A percentile compares a stretch with the other conserved stretches of the same genome.
These are phyloP conservation scores for Nothophaeocryptopus gaeumannii DNA, from an alignment of 2,329 filamentous ascomycete genomes.

Conservation along the genomic window DNA sequence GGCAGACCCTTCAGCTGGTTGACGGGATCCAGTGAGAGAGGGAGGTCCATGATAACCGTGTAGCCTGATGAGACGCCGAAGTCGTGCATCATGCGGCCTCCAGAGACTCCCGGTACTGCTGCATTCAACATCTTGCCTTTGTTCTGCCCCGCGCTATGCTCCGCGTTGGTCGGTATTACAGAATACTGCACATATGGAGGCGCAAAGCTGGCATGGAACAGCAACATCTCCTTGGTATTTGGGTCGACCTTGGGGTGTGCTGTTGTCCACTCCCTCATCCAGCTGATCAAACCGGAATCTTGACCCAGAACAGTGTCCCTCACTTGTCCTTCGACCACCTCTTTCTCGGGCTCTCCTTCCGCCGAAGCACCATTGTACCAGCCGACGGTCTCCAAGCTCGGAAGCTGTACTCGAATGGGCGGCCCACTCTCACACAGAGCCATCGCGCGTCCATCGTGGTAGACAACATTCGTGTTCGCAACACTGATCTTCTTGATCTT, in stretches of 20 bases:
- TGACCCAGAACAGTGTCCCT: constrained; percentile 26
- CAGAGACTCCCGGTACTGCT: constrained; percentile 59
- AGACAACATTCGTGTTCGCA: constrained; percentile 65
- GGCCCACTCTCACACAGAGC: constrained; percentile 71
- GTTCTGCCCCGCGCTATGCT: not conserved
- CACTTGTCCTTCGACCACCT: constrained; percentile 3
- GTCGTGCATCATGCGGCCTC: constrained; percentile 73
- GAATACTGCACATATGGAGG: constrained; percentile 68
- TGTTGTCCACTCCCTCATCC: constrained; percentile 70
- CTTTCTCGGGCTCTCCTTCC: constrained; percentile 50
- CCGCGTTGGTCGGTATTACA: constrained; percentile 42
- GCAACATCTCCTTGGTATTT: constrained; percentile 61
- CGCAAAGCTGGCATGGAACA: constrained; percentile 65
- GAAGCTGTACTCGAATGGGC: constrained; percentile 63
- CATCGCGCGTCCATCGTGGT: constrained; percentile 65
- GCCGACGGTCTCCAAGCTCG: constrained; percentile 64
- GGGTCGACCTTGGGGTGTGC: constrained; percentile 67
- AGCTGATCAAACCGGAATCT: constrained; percentile 52
- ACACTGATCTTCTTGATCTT: constrained; percentile 67
- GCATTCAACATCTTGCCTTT: constrained; percentile 46
- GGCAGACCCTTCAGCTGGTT: constrained; percentile 58
- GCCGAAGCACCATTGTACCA: constrained; percentile 64
- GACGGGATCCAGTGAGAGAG: constrained; percentile 62
- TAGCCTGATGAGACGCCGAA: constrained; percentile 64
- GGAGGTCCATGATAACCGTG: constrained; percentile 68